Conservation (phyloP, 2,329 filamentous ascomycete species). For the Acarospora socialis region DNA sequence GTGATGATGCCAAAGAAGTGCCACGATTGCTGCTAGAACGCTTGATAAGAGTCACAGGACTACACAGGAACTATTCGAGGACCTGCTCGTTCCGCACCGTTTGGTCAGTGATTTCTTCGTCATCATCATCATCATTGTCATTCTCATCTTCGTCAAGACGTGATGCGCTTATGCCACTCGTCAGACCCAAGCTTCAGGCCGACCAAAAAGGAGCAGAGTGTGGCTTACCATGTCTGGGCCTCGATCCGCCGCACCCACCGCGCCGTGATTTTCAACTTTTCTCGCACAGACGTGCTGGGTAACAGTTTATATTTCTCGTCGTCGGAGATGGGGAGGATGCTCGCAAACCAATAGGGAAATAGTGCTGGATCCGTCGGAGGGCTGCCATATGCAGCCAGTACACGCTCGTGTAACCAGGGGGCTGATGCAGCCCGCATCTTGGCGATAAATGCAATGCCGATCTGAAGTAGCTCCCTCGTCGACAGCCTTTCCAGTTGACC, state of each 20-base stretch:
- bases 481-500: constrained; percentile 43
- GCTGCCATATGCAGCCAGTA: constrained; percentile 61
- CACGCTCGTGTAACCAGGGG: constrained; percentile 59
- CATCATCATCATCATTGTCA: neutral
- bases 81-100: constrained; percentile 8
- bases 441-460: constrained; percentile 52
- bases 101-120: neutral
- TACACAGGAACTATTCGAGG: constrained; percentile 11
- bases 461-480: constrained; percentile 54
- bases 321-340: constrained; percentile 62
- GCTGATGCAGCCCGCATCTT: constrained; percentile 55
- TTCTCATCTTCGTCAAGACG: neutral
- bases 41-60: constrained; percentile 12
- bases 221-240: constrained; percentile 53
- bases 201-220: constrained; percentile 7
- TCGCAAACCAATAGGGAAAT: constrained; percentile 87
- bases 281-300: constrained; percentile 58
- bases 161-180: constrained; percentile 3
- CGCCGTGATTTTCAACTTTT: constrained; percentile 70
- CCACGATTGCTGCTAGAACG: constrained; percentile 6
- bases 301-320: constrained; percentile 67
- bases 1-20: too few species aligned
- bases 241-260: constrained; percentile 64
- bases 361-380: constrained; percentile 60
- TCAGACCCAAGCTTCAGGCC: constrained; percentile 7